Base-by-base conservation (phyloP, 2,329 filamentous ascomycete genomes). In the Alternaria sp. region DNA sequence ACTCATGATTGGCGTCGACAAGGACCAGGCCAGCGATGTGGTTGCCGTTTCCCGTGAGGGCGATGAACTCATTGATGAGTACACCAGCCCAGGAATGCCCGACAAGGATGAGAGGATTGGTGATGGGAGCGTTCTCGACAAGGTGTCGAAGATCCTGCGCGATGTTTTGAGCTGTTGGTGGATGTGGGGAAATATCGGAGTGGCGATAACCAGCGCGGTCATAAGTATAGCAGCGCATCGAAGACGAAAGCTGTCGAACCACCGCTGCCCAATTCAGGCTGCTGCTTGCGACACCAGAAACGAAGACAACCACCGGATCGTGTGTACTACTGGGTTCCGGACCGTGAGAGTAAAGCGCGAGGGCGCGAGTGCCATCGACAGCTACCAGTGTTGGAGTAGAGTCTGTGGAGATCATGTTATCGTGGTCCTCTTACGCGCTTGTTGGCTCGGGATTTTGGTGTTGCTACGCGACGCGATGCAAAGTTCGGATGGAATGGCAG, bases 61-160 rank as follows among this genome's bases (percentile, higher is more conserved):
- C 54, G 53, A 67, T 55, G 52, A 54, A 67, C 49, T 68, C 66
- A 30, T 51, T 51, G 24, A 53, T 51, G 39, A 67, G 54, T n/a
- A 68, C 62, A 41, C 66, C 64, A 34, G 64, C 66, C 66, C 66
- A 68, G 24, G 66, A 68, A 51, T 68, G 66, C n/a, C 64, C 64
- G 3, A 67, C 66, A 26, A 68, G 34, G 22, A 68, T 65, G 6
- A 68, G 43, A 39, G 66, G 64, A 39, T 68, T 67, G 26, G n/a
- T 5, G 28, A 68, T 65, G 41, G 51, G 51, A 2, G 62, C 64
- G 24, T 65, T 65, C 43, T 67, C 38, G 28, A 67, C 59, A 32
- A 68, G 57, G 46, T 39, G 51, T 22, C 46, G 54, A 34, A 68
- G 54, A 34, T 68, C 64, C 16, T 54, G 18, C 11, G 62, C 66